Base-by-base conservation (phyloP, 768 basidiomycete genomes). In the Postia placenta region DNA sequence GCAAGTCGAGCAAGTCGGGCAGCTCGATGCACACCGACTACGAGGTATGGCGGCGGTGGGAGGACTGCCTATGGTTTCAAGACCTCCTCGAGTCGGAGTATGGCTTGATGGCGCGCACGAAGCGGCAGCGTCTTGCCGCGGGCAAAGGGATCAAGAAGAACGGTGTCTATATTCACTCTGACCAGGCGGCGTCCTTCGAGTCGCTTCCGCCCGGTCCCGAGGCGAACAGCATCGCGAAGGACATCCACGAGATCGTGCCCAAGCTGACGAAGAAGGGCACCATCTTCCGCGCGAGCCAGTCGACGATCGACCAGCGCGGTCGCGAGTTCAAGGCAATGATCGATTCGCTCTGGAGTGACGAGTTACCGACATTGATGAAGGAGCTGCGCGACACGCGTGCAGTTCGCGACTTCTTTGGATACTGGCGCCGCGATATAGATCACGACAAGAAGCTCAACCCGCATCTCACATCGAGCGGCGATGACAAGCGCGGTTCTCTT, bases 131-230 rank as follows among this genome's bases (percentile, higher is more conserved):
- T 26, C 76, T 91, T 11, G 65, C 70, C 4, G 77, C 79, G 14
- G 88, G 88, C 0, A 90, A 87, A 58, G 86, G 87, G 12, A 74
- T 88, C 48, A 85, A 85, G 70, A 83, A 78, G 52, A 69, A 81
- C 48, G 79, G 84, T 15, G 73, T 87, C 2, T 78, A 87, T 51
- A 75, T 85, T 50, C 78, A 81, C 50, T 75, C 80, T 26, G 83
- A 88, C 59, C 71, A 74, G 48, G 89, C 89, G 1, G 82, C 89
- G 1, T 91, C 89, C 12, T 92, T 85, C 72, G 89, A 91, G 45
- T 90, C 87, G 1, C 74, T 92, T 17, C 89, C 89, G 11, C 84
- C 85, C 5, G 89, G 87, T 6, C 88, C 88, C n/a, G 75, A 87
- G 57, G 86, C 87, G 4, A 78, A 76, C 42, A 81, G 82, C 12